phyloP scores from a whole-genome alignment of 441 rosid genomes.

The Dalechampia spathulata region DNA sequence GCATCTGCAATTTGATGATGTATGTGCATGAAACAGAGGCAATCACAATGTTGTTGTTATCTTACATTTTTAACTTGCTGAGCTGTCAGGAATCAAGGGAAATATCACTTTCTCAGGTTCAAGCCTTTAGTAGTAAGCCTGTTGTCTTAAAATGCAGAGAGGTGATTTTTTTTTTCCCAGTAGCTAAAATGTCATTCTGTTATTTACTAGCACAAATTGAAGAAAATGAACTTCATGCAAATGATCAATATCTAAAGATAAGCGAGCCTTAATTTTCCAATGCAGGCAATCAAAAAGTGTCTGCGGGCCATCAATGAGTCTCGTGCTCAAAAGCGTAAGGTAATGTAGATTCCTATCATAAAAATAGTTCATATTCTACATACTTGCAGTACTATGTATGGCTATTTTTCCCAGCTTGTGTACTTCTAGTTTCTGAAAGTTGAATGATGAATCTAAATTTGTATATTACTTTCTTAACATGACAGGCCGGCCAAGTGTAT shows the following conservation, averaged over 20 bases:
- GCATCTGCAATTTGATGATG: too few species aligned
- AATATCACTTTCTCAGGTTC: slow-evolving; percentile 58
- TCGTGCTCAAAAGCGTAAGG: slow-evolving; percentile 98
- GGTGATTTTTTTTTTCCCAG: slow-evolving; percentile 44
- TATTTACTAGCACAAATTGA: too few species aligned
- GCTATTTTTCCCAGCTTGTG: background rate
- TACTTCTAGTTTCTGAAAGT: slow-evolving; percentile 7
- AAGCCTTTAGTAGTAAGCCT: slow-evolving; percentile 58
- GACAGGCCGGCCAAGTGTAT: slow-evolving; percentile 98
- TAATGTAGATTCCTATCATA: slow-evolving; percentile 13
- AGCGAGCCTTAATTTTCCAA: slow-evolving; percentile 12
- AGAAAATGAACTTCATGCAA: too few species aligned
- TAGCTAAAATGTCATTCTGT: slow-evolving; percentile 1
- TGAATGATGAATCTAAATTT: slow-evolving; percentile 18
- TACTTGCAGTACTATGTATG: background rate
- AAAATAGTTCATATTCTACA: too few species aligned
- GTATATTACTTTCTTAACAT: slow-evolving; percentile 13
- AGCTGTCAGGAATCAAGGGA: slow-evolving; percentile 74
- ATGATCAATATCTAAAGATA: too few species aligned
- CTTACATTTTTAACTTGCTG: slow-evolving; percentile 21
- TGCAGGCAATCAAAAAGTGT: slow-evolving; percentile 81
- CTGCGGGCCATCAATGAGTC: slow-evolving; percentile 94
- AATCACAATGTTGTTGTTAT: background rate
- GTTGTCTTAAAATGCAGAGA: slow-evolving; percentile 78
- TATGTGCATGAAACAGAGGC: background rate